A percentile compares a stretch with the other conserved stretches of the same genome.
Conservation (phyloP, 83 land plant genomes). For the Diphasiastrum complanatum region DNA sequence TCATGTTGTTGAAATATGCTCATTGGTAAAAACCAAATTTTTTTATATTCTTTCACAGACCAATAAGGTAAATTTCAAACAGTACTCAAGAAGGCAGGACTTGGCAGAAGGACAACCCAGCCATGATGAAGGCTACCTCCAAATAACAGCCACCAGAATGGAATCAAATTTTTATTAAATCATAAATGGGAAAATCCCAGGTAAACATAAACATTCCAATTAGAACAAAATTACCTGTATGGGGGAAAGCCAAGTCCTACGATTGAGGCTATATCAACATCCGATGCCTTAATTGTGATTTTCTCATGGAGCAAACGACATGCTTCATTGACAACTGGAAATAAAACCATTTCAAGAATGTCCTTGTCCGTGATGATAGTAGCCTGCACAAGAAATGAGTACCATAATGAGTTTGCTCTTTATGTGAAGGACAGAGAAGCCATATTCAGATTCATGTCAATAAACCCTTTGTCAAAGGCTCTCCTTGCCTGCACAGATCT, state of each 20-base stretch:
- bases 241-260: conserved; percentile 34
- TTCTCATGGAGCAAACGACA: conserved; percentile 37
- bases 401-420: background rate
- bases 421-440: background rate
- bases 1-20: no score
- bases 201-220: background rate
- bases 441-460: background rate
- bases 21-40: no score
- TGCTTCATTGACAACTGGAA: conserved; percentile 44
- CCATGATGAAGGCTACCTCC: no score
- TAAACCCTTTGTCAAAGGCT: no score
- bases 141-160: background rate
- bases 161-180: background rate
- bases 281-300: conserved; percentile 27
- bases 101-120: no score
- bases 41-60: no score
- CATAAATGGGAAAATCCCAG: background rate
- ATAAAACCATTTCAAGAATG: conserved; percentile 42
- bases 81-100: no score
- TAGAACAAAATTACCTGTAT: conserved; percentile 24
- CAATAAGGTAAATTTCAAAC: no score
- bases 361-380: conserved; percentile 25
- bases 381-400: conserved; percentile 18
- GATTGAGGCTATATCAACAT: conserved; percentile 32
- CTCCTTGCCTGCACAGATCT: no score